Base-by-base conservation (phyloP, 75 land plant genomes). In the Isoetes taiwanensis region DNA sequence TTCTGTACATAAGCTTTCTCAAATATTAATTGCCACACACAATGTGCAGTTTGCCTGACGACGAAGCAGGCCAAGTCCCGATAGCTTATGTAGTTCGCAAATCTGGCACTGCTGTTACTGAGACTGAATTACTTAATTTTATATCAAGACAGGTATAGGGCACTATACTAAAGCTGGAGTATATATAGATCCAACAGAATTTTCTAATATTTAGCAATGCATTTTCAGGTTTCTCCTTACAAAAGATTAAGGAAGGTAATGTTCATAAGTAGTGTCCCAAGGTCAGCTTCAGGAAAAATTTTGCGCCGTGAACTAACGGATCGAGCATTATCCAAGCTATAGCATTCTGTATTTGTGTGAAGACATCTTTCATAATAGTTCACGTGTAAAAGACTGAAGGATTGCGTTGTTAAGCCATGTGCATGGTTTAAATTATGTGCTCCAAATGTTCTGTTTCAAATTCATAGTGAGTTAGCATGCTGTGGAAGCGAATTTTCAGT, bases 231-330 rank as follows among this genome's bases (percentile, higher is more conserved):
- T 34, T 72, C 81, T 24, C 76, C 85, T n/a, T 84, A 81, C 69
- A 84, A 84, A 53, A 78, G 65, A 62, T 41, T 84, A 14, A 58
- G 85, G 20, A 52, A 67, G 17, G 89, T 81, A 1, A 43, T 70
- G 1, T 75, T 84, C 56, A 37, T 70, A 4, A 52, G 54, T 8
- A 54, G 57, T 16, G 76, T 84, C 30, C 85, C 89, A 4, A 84
- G 70, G 56, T 65, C 55, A 58, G 57, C 81, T 28, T 31, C 88
- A 0, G 88, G 88, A 2, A 84, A 84, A 40, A 71, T 75, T 0
- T 43, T 77, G 37, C 70, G 85, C 25, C 85, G 84, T 52, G 93
- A 89, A 64, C 83, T 89, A n/a, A n/a, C n/a, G n/a, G n/a, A n/a
- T n/a, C n/a, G n/a, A n/a, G n/a, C n/a, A n/a, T n/a, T n/a, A n/a